Evolutionary conservation across 2,329 filamentous ascomycete species (phyloP).

Genomic region (Penicillium rolfsii): DNA sequence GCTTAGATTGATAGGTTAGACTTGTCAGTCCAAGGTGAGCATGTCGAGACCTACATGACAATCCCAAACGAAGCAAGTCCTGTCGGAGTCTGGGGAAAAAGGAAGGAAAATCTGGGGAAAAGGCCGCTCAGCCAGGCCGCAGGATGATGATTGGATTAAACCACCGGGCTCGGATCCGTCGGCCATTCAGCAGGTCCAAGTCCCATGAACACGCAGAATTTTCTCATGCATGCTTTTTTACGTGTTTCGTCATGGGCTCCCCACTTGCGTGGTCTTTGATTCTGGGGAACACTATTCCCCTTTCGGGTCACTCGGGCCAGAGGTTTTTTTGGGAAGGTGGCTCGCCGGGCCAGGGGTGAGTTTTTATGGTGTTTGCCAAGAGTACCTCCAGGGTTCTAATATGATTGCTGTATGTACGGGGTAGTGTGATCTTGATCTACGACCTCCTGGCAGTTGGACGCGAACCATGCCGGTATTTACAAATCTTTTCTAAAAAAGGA

Average conservation of each 20-base stretch:
- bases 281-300: slow-evolving; percentile 22
- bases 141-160: slow-evolving; percentile 13
- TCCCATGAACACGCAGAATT: slow-evolving; percentile 18
- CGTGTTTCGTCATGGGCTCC: slow-evolving; percentile 7
- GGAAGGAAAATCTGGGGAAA: slow-evolving; percentile 33
- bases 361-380: background rate
- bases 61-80: background rate
- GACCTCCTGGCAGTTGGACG: slow-evolving; percentile 1
- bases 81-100: slow-evolving; percentile 28
- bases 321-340: background rate
- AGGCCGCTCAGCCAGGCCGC: background rate
- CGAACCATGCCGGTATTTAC: background rate
- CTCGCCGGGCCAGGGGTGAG: background rate
- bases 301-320: slow-evolving; percentile 12
- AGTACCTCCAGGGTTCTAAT: background rate
- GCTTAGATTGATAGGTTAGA: background rate
- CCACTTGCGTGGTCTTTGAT: background rate
- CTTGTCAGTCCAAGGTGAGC: background rate
- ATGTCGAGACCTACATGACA: background rate
- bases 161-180: slow-evolving; percentile 23
- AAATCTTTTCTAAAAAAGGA: slow-evolving; percentile 3
- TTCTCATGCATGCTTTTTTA: background rate
- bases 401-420: too few species aligned
- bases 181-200: slow-evolving; percentile 22
- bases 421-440: too few species aligned